A percentile compares a stretch with the other conserved stretches of the same genome.
Evolutionary conservation across 805 yeast genomes (phyloP).

Genomic region (Saccharomycopsis fermentans): DNA sequence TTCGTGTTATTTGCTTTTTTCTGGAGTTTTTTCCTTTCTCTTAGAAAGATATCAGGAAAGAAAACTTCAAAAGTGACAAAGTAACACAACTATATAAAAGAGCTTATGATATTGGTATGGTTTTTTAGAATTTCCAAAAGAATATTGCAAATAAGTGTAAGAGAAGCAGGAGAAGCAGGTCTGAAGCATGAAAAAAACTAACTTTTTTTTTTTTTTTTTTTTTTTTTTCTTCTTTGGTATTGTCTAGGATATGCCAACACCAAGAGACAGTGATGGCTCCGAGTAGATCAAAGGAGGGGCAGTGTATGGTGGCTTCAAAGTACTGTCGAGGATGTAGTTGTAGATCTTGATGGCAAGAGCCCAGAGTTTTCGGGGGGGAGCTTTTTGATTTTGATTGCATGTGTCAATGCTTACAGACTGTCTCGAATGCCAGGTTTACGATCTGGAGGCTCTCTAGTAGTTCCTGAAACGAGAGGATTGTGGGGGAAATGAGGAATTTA

Average conservation of each 20-base stretch:
- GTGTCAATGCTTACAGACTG: no score
- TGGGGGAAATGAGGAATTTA: no score
- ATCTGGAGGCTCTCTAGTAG: no score
- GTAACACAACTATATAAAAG: background rate
- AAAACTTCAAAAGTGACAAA: background rate
- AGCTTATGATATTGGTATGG: background rate
- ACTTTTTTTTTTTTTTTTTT: background rate
- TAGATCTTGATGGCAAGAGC: no score
- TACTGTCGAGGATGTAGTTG: no score
- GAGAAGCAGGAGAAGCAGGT: background rate
- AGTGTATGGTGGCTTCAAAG: no score
- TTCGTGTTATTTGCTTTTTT: background rate
- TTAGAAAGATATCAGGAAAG: background rate
- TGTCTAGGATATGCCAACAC: background rate
- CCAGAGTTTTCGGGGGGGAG: no score
- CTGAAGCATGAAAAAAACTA: background rate
- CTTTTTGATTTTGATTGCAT: no score
- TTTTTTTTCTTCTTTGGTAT: background rate
- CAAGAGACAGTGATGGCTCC: background rate
- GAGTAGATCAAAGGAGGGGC: no score
- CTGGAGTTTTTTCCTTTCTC: background rate
- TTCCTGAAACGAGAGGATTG: no score
- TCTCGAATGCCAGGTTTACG: no score
- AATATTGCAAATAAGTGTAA: background rate
- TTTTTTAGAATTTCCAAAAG: background rate